These are phyloP conservation scores for Trametes pubescens DNA, from an alignment of 1,284 basidiomycete genomes.

Conservation along the genomic window DNA sequence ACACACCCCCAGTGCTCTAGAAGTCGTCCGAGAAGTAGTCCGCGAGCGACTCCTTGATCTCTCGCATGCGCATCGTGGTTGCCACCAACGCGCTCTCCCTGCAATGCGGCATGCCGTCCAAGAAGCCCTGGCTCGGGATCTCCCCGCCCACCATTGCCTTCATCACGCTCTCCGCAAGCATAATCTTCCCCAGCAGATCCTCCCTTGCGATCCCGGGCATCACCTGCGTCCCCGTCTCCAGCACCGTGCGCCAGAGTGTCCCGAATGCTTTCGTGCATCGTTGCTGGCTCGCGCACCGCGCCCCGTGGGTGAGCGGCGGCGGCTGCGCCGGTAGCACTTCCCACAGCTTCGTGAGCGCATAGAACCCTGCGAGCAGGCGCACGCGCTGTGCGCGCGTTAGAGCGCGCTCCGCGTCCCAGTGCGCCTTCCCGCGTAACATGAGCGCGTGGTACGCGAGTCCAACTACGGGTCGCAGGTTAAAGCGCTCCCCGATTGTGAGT, in stretches of 20 bases:
- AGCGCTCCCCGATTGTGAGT: constrained; percentile 51
- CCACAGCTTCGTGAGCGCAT: constrained; percentile 51
- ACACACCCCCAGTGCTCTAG: constrained; percentile 17
- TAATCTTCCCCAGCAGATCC: constrained; percentile 50
- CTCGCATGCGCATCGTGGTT: constrained; percentile 40
- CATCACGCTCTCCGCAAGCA: constrained; percentile 51
- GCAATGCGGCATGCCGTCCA: constrained; percentile 50
- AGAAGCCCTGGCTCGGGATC: constrained; percentile 47
- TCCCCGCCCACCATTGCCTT: constrained; percentile 52
- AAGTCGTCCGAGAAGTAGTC: constrained; percentile 47
- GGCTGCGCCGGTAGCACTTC: constrained; percentile 49
- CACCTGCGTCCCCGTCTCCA: constrained; percentile 48
- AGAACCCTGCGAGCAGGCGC: constrained; percentile 52
- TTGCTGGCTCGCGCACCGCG: constrained; percentile 50
- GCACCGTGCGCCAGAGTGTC: constrained; percentile 49
- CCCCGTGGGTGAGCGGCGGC: constrained; percentile 48
- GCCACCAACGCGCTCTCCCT: constrained; percentile 44
- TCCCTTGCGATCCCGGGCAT: constrained; percentile 45
- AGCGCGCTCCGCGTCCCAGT: constrained; percentile 50
- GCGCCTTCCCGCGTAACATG: constrained; percentile 50
- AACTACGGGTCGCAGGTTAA: constrained; percentile 50
- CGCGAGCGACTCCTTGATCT: constrained; percentile 44
- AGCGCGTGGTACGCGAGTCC: constrained; percentile 54
- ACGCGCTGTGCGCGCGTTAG: constrained; percentile 51
- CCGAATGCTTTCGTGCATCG: constrained; percentile 53